Percentiles rank a stretch among this genome's conserved stretches.
phyloP scores from a whole-genome alignment of 179 eudicot genomes.

The Silene vulgaris region DNA sequence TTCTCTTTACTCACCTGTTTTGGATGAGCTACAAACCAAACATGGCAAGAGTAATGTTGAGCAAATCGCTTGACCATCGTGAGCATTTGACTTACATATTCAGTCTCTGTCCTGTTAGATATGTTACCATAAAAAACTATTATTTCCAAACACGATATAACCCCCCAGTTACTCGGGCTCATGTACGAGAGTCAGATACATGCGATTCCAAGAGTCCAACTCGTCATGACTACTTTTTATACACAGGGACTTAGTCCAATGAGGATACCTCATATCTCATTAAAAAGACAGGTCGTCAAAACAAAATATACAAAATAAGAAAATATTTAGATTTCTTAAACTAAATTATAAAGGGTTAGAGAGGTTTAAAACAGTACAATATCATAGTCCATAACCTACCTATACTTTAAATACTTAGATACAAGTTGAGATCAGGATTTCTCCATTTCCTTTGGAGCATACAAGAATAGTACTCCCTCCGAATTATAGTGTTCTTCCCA shows the following conservation, averaged over 20 bases:
- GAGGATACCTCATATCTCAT: background rate
- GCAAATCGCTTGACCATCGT: slow-evolving; percentile 94
- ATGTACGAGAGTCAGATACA: background rate
- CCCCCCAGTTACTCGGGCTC: background rate
- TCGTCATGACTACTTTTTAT: background rate
- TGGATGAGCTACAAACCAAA: slow-evolving; percentile 99
- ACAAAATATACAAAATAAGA: background rate
- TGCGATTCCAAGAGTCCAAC: background rate
- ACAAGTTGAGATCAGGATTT: background rate
- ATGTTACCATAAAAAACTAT: background rate
- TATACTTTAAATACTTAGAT: background rate
- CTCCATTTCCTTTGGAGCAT: background rate
- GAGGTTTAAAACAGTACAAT: background rate
- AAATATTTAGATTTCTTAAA: no score
- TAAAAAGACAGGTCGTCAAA: background rate
- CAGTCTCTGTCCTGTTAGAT: slow-evolving; percentile 86
- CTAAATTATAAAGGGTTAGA: no score
- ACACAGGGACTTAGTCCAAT: background rate
- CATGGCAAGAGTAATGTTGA: slow-evolving; percentile 93
- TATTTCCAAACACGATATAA: background rate
- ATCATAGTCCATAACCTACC: background rate
- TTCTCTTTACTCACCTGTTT: slow-evolving; percentile 53
- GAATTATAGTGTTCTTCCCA: no score
- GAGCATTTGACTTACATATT: slow-evolving; percentile 94
- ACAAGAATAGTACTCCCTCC: background rate